Evolutionary conservation across 176 grass and related monocot species (phyloP).

Genomic region (barley (Hordeum vulgare)): MorexV3_pseudomolecules_assembly NC_058520.1:32227778-32228277

Average conservation of each 20-base stretch:
- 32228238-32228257: constrained; percentile 33
- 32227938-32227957: constrained; percentile 87
- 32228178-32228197: constrained; percentile 86
- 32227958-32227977: constrained; percentile 81
- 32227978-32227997: constrained; percentile 89
- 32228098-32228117: constrained; percentile 96
- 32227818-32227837: background rate
- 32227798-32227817: background rate
- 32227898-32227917: constrained; percentile 86
- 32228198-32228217: constrained; percentile 97
- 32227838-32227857: background rate
- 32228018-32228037: constrained; percentile 88
- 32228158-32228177: constrained; percentile 83
- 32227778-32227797: background rate
- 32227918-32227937: constrained; percentile 84
- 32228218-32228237: constrained; percentile 93
- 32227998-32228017: constrained; percentile 98
- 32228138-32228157: constrained; percentile 87
- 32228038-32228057: constrained; percentile 71
- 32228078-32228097: constrained; percentile 77
- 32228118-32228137: constrained; percentile 97
- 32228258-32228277: background rate
- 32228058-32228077: constrained; percentile 92
- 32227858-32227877: constrained; percentile 17
- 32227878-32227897: constrained; percentile 42